Evolutionary conservation across 2,329 filamentous ascomycete genomes (phyloP).

Genomic region (Aplosporella prunicola): DNA sequence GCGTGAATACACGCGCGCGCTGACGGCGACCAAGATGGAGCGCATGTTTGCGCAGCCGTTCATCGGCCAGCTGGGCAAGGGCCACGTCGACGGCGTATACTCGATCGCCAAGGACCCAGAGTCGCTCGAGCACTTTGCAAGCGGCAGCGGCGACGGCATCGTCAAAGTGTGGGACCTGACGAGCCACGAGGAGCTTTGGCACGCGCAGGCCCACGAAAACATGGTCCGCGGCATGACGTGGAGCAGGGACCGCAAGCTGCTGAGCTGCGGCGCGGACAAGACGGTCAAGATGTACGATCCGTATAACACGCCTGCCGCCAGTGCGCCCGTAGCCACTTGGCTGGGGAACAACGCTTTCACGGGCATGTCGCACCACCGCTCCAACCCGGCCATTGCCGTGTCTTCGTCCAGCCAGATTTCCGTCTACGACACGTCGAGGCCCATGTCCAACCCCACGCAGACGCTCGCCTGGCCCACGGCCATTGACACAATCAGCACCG

Average conservation of each 20-base stretch:
- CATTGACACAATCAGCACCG: constrained; percentile 79
- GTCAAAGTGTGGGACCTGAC: constrained; percentile 87
- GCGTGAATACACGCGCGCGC: constrained; percentile 68
- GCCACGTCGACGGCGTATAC: constrained; percentile 76
- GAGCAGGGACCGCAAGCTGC: constrained; percentile 73
- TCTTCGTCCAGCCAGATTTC: constrained; percentile 63
- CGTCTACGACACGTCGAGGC: constrained; percentile 78
- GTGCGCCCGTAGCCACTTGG: constrained; percentile 73
- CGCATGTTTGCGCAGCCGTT: constrained; percentile 86
- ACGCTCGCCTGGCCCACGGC: constrained; percentile 79
- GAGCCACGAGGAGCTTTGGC: constrained; percentile 63
- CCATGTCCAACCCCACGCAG: constrained; percentile 68
- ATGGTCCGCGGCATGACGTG: constrained; percentile 87
- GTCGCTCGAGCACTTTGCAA: constrained; percentile 12
- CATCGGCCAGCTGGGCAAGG: constrained; percentile 73
- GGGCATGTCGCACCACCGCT: constrained; percentile 72
- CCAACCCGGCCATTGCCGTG: constrained; percentile 68
- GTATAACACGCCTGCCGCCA: constrained; percentile 59
- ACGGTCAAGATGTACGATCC: constrained; percentile 89
- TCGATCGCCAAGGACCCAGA: constrained; percentile 40
- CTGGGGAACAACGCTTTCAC: constrained; percentile 77
- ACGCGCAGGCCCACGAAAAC: constrained; percentile 78
- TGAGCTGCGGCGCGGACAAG: constrained; percentile 79
- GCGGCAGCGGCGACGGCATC: constrained; percentile 65
- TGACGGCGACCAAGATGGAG: constrained; percentile 84